Conservation (phyloP, 2,329 filamentous ascomycete genomes). For the Ustilaginoidea virens region DNA sequence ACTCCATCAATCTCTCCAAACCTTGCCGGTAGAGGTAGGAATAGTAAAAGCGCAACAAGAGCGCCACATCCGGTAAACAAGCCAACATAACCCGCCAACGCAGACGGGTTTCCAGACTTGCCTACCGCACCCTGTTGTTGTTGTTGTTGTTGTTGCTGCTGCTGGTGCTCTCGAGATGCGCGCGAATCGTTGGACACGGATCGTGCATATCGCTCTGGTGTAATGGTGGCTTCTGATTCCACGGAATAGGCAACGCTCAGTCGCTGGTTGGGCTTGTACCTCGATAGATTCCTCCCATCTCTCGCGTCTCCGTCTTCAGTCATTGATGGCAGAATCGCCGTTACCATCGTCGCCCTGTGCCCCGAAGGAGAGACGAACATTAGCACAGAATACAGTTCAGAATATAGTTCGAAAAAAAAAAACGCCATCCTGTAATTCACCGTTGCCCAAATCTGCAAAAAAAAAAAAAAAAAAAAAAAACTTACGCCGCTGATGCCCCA, state of each 20-base stretch:
- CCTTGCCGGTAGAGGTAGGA: conserved; percentile 72
- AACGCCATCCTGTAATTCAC: too few species aligned
- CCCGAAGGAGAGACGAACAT: background rate
- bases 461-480: conserved; percentile 3
- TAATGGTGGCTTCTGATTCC: conserved; percentile 62
- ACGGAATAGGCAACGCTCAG: conserved; percentile 51
- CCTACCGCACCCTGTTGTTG: conserved; percentile 9
- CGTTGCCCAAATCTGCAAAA: too few species aligned
- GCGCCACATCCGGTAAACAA: conserved; percentile 88
- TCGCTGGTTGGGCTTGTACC: conserved; percentile 26
- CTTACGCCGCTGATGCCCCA: conserved; percentile 75
- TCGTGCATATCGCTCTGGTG: conserved; percentile 41
- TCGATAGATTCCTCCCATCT: conserved; percentile 11
- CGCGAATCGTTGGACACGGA: conserved; percentile 15
- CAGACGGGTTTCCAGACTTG: conserved; percentile 31
- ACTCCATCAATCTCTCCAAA: conserved; percentile 60
- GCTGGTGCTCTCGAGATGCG: conserved; percentile 6
- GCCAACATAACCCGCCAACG: conserved; percentile 77
- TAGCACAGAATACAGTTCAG: background rate
- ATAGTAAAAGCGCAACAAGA: conserved; percentile 64
- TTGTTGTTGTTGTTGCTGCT: conserved; percentile 6
- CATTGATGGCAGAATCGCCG: conserved; percentile 69
- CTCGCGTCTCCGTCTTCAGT: conserved; percentile 32
- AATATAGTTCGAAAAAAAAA: background rate
- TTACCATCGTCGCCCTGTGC: conserved; percentile 77